Evolutionary conservation across 139 green algal species (phyloP).

Genomic region (Haematococcus sp.): DNA sequence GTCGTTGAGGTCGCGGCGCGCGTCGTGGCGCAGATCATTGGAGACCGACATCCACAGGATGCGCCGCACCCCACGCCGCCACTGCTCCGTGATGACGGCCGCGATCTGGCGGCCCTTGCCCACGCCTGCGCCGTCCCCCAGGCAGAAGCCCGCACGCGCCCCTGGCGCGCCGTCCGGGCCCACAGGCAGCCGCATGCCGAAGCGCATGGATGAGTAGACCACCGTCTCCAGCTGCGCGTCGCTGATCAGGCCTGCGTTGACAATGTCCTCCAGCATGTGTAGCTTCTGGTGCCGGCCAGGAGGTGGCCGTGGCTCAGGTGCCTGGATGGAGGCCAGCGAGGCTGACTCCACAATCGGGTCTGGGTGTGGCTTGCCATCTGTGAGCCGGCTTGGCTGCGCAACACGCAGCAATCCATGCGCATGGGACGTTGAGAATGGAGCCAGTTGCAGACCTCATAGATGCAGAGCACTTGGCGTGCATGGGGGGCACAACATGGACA

Average conservation of each 20-base stretch:
- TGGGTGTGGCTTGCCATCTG: conserved; percentile 26
- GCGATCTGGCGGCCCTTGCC: conserved; percentile 80
- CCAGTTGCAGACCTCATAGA: too few species aligned
- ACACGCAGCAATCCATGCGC: too few species aligned
- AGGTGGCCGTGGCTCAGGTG: conserved; percentile 27
- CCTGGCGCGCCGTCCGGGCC: background rate
- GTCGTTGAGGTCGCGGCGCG: conserved; percentile 76
- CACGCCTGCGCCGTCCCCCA: conserved; percentile 62
- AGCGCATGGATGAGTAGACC: conserved; percentile 74
- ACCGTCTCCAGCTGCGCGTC: conserved; percentile 73
- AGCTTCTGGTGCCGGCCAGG: conserved; percentile 18
- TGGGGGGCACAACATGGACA: too few species aligned
- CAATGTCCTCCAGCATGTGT: background rate
- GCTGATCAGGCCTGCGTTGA: background rate
- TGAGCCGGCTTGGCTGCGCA: too few species aligned
- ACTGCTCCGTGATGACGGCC: conserved; percentile 54
- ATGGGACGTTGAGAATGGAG: too few species aligned
- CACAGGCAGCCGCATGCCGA: conserved; percentile 23
- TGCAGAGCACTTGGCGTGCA: too few species aligned
- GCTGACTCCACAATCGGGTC: conserved; percentile 57
- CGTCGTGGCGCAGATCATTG: conserved; percentile 71
- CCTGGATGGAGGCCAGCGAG: conserved; percentile 38
- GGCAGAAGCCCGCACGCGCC: background rate
- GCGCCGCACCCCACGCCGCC: conserved; percentile 31
- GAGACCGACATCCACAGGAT: conserved; percentile 77